These are phyloP conservation scores for Urostyla sp. DNA, from an alignment of 73 alveolate genomes.

Conservation along the genomic window DNA sequence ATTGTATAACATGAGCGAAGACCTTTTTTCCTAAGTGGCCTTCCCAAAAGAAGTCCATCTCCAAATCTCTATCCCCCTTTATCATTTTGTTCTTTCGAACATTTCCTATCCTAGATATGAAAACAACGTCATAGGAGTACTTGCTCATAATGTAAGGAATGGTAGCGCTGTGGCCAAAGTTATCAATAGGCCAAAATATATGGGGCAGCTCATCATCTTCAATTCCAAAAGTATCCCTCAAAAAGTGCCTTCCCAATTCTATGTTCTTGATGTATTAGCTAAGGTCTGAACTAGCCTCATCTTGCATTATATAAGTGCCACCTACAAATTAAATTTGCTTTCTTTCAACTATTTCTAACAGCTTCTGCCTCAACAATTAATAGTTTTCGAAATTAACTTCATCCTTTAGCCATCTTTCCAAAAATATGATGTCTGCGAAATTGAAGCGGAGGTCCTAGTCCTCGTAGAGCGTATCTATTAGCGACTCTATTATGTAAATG, in stretches of 20 bases:
- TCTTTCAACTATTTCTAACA: conserved; percentile 65
- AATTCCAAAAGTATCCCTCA: conserved; percentile 79
- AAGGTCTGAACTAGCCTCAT: conserved; percentile 85
- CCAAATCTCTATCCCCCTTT: conserved; percentile 22
- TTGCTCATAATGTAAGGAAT: conserved; percentile 60
- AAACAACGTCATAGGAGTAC: conserved; percentile 65
- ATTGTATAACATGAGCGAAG: too few species aligned
- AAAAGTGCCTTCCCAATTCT: conserved; percentile 81
- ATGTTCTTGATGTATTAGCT: conserved; percentile 68
- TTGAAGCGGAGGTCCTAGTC: conserved; percentile 45
- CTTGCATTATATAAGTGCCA: conserved; percentile 94
- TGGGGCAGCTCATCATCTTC: conserved; percentile 81
- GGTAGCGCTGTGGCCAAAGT: conserved; percentile 85
- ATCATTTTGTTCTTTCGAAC: neutral
- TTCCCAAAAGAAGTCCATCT: conserved; percentile 54
- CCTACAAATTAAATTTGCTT: conserved; percentile 91
- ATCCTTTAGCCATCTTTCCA: conserved; percentile 74
- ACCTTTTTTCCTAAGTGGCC: conserved; percentile 42
- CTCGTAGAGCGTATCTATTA: conserved; percentile 29
- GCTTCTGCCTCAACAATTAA: conserved; percentile 10
- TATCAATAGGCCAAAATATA: conserved; percentile 89
- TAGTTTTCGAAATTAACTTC: too few species aligned
- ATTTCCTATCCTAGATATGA: conserved; percentile 58
- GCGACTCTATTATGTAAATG: conserved; percentile 3
- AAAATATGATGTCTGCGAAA: conserved; percentile 75